Conservation (phyloP, 345 rosid genomes). For the Erucastrum elatum region DNA sequence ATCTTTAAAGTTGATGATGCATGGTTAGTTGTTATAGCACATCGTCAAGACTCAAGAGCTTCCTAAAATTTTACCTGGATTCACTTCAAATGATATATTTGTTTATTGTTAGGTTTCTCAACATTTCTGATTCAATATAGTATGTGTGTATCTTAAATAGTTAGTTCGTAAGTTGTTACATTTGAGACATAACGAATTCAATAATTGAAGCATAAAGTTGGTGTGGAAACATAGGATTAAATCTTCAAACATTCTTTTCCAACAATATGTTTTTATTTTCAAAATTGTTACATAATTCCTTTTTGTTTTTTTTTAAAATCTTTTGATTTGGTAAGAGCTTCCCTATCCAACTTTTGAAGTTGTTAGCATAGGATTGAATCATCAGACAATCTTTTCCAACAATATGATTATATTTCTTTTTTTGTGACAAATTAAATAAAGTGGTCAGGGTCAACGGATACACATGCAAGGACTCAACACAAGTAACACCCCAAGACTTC, state of each 20-base stretch:
- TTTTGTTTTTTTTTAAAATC: not conserved
- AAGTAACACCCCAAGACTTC: constrained; percentile 37
- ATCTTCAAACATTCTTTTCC: constrained; percentile 11
- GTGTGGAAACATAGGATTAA: constrained; percentile 11
- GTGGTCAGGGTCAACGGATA: constrained; percentile 40
- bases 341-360: not conserved
- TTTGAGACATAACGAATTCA: not conserved
- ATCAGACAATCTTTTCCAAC: too few species aligned
- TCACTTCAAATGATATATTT: not conserved
- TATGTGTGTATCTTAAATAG: not conserved
- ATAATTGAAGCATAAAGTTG: not conserved
- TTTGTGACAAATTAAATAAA: not conserved
- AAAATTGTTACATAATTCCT: not conserved
- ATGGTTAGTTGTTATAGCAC: not conserved
- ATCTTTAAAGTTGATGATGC: not conserved
- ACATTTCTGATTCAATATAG: not conserved
- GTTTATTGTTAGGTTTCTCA: not conserved
- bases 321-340: not conserved
- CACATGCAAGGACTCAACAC: constrained; percentile 38
- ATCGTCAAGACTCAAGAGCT: not conserved
- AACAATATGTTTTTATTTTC: not conserved
- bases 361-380: too few species aligned
- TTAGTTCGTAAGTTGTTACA: not conserved
- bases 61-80: not conserved
- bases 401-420: too few species aligned